A percentile compares a stretch with the other conserved stretches of the same genome.
Evolutionary conservation across 2,329 filamentous ascomycete species (phyloP).

Genomic region (Orbilia oligospora): DNA sequence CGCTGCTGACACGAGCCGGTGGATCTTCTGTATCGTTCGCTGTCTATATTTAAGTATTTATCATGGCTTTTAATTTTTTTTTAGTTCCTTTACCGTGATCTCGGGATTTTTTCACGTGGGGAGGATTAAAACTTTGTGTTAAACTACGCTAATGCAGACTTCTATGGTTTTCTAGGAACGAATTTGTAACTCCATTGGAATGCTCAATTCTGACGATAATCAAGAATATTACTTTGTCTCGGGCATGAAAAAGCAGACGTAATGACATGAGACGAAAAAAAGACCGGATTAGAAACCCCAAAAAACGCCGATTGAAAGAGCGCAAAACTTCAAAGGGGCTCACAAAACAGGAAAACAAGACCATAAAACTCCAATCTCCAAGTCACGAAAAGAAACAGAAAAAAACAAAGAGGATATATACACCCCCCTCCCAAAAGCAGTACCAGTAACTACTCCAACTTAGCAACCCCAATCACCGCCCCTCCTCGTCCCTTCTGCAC

Average conservation of each 20-base stretch:
- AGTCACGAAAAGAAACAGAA: no score
- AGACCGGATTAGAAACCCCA: not conserved
- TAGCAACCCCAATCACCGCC: constrained; percentile 64
- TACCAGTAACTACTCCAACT: constrained; percentile 43
- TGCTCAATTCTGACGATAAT: no score
- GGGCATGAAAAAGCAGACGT: no score
- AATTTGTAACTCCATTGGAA: no score
- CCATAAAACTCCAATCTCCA: not conserved
- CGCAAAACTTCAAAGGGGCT: no score
- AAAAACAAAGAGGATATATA: constrained; percentile 1
- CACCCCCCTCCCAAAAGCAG: not conserved
- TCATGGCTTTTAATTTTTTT: not conserved
- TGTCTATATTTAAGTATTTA: not conserved
- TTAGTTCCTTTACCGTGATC: not conserved
- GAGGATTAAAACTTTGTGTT: not conserved
- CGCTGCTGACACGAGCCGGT: not conserved
- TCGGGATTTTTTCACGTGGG: not conserved
- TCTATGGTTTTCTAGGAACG: no score
- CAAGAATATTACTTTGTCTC: no score
- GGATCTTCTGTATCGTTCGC: not conserved
- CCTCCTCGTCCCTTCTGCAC: constrained; percentile 64
- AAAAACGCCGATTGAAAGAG: not conserved
- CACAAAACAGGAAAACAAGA: not conserved
- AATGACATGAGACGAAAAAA: not conserved
- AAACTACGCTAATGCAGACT: not conserved